Evolutionary conservation across 345 rosid species (phyloP), one percentile per base, ranked within the genome.

Genomic region (Eutrema japonicum): DNA sequence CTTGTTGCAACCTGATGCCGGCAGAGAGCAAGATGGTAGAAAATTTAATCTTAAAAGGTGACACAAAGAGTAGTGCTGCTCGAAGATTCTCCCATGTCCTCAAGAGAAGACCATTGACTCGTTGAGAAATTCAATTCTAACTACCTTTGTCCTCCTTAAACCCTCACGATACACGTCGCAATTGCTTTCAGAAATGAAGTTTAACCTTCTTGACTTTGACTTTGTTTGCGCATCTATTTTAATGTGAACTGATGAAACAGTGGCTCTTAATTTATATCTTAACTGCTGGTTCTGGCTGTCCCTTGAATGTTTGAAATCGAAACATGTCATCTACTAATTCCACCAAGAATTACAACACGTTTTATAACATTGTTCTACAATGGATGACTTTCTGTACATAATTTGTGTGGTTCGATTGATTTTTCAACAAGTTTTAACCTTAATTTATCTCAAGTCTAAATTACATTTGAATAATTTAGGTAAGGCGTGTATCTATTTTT

Each of bases 301-400:
- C 29, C n/a, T 26, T 61, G 51, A 42, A 61, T 22, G n/a, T n/a
- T n/a, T n/a, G n/a, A n/a, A n/a, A n/a, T n/a, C n/a, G n/a, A n/a
- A n/a, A n/a, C n/a, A n/a, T 61, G 66, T 10, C 46, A 58, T 37
- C 64, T 58, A 58, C 64, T 58, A 58, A 38, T 58, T 18, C 38
- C 14, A 58, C 46, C 32, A 58, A 57, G 2, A 16, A 37, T 9
- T 41, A 7, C 22, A 27, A 12, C 8, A 22, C 64, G 38, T 5
- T 58, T 13, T 11, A 54, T 13, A 30, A 54, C 18, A 30, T 8
- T 8, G 36, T 11, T 53, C 10, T 29, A 30, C 18, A 36, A 10
- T 38, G 14, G 43, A 8, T 58, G 30, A 16, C 30, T 37, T 58
- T 58, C 13, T 8, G 30, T 37, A 18, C 30, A 16, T 7, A 16